A percentile compares a stretch with the other conserved stretches of the same genome.
phyloP scores from a whole-genome alignment of 1,139 yeast species.

The Kluyveromyces marxianus region DNA sequence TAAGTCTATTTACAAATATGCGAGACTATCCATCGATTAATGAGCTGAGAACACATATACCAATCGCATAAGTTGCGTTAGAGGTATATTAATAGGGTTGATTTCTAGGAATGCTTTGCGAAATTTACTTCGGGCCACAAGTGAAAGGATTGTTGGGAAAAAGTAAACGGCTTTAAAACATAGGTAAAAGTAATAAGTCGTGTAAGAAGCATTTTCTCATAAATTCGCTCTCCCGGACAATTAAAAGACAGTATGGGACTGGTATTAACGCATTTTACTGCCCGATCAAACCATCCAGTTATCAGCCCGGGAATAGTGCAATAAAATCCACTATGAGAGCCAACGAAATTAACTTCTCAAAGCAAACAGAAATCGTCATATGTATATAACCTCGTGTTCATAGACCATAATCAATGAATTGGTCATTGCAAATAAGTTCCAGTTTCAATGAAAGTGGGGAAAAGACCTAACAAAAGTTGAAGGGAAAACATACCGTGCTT shows the following conservation, averaged over 20 bases:
- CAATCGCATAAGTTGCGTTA: no score
- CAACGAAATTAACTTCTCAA: no score
- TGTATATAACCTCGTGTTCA: no score
- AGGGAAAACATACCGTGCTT: conserved; percentile 61
- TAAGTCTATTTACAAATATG: no score
- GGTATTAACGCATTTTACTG: conserved; percentile 30
- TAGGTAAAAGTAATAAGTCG: conserved; percentile 36
- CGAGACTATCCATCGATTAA: no score
- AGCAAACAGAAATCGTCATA: no score
- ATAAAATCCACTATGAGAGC: not conserved
- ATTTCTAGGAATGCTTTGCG: no score
- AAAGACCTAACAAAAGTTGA: not conserved
- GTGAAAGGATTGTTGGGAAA: conserved; percentile 49
- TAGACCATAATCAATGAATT: no score
- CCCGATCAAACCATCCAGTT: conserved; percentile 95
- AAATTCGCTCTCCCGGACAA: conserved; percentile 75
- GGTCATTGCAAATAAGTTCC: not conserved
- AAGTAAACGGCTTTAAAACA: conserved; percentile 52
- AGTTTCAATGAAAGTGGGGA: not conserved
- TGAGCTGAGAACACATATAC: no score
- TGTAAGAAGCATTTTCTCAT: conserved; percentile 70
- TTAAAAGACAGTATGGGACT: conserved; percentile 97
- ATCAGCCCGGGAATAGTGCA: conserved; percentile 64
- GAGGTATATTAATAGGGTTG: no score
- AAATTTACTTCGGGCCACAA: no score